phyloP scores from a whole-genome alignment of 2,329 filamentous ascomycete genomes.

The Kalaharituber pfeilii region DNA sequence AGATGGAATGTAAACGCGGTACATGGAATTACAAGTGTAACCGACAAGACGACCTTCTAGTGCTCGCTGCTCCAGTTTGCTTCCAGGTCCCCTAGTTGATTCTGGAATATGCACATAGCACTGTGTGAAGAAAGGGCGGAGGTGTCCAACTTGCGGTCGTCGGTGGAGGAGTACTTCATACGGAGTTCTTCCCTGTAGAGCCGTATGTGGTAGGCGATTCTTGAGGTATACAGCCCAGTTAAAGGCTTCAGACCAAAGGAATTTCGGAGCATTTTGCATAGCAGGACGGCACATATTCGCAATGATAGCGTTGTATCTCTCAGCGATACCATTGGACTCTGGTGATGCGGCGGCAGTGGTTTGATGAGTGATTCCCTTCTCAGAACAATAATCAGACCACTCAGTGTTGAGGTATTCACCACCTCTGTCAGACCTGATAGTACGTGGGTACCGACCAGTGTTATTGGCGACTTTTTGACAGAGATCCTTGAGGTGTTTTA shows the following conservation, averaged over 20 bases:
- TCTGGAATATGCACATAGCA: too few relatives aligned
- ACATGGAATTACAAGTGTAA: too few relatives aligned
- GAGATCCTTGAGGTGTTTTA: background rate
- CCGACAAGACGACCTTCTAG: too few relatives aligned
- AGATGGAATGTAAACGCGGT: too few relatives aligned
- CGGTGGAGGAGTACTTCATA: background rate
- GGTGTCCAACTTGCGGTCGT: conserved; percentile 1
- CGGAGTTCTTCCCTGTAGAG: background rate
- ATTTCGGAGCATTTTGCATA: background rate
- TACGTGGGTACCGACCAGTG: background rate
- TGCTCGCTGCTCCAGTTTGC: too few relatives aligned
- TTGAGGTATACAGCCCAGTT: background rate
- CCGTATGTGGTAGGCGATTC: background rate
- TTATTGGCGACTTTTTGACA: background rate
- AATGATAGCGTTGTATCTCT: background rate
- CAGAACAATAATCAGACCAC: background rate
- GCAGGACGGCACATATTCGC: background rate
- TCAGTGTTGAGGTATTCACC: background rate
- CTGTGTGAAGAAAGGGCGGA: conserved; percentile 5
- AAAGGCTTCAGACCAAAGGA: background rate
- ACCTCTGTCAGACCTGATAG: background rate
- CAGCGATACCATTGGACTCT: background rate
- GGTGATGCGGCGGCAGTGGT: background rate
- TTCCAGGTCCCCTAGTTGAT: too few relatives aligned
- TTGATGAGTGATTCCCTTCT: background rate